Base-by-base conservation (phyloP, 768 basidiomycete species). In the Rhodotorula diobovata region DNA sequence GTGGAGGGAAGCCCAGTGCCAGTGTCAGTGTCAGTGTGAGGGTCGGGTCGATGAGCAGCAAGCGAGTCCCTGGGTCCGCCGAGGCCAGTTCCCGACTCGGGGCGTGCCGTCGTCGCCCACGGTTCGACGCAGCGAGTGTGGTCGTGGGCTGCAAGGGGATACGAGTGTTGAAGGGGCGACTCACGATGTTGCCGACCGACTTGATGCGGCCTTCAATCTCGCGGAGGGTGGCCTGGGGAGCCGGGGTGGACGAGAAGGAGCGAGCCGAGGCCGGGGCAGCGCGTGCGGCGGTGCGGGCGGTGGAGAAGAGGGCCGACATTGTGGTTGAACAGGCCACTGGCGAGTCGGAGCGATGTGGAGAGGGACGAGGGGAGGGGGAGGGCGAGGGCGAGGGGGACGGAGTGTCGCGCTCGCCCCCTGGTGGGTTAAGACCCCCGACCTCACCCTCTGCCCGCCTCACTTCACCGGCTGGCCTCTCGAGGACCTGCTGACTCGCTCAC, bases 191-290 rank as follows among this genome's bases (percentile, higher is more conserved):
- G 82, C 86, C 85, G 79, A 97, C 95, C 58, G 93, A 96, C 87
- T 59, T 91, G 83, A 91, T 86, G 78, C 95, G 89, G 81, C 91
- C 82, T 85, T 99, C 95, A 79, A 99, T 90, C 84, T 99, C 95
- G 76, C 93, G 89, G 76, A 99, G 88, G 71, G 96, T 98, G 53
- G 95, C 96, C 64, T 80, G 72, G 34, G 72, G 71, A 0, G 68
- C 76, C 21, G 75, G 76, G 39, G 76, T 73, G 45, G 73, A 66
- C 45, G 70, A 72, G 74, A 75, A 75, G 55, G 67, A 32, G 23
- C 71, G 62, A 35, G 63, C 61, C 41, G 61, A 58, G 23, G 67
- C 72, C 14, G 67, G 58, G 45, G 70, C 61, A 37, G 72, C 77
- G 64, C 67, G 69, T 39, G 76, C 66, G 58, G 78, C 80, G 46